Evolutionary conservation across 257 asterid species (phyloP), one percentile per base, ranked within the genome.

Genomic region (Solanum arcanum): DNA sequence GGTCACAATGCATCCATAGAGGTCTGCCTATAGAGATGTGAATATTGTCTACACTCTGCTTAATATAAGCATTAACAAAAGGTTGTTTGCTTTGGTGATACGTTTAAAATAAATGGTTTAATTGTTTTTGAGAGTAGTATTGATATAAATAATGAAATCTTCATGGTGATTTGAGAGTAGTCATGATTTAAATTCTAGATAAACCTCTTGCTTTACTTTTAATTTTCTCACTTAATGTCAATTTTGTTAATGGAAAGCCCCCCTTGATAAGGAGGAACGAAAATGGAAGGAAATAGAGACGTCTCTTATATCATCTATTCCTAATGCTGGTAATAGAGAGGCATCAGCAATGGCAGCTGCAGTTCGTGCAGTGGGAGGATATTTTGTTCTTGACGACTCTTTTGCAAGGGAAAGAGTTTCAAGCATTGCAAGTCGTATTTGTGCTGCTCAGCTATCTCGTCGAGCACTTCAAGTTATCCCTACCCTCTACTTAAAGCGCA

Each of bases 251-350:
- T 93, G 93, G 91, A 97, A 96, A 89, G 98, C 96, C 83, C 98
- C 96, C 60, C 89, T 93, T 90, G 99, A 97, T 92, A 95, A 97
- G 93, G 99, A 97, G 90, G 99, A 96, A 86, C 98, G 99, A 25
- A 96, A 97, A 89, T 97, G 99, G 99, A 97, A 97, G 92, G 99
- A 97, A 92, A 96, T 96, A 66, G 99, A 97, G 93, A 98, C 99
- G 66, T 93, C 98, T 46, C 98, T 97, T 88, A 93, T 97, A 90
- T 93, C 98, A 81, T 95, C 98, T 21, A 96, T 96, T 89, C 99
- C 99, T 86, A 95, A 97, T 93, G 99, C 98, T 91, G 99, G 99
- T 76, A 95, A 94, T 93, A 93, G 99, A 89, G 99, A 97, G 91
- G 99, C 99, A 82, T 95, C 97, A 35, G 99, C 99, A 84, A 90